A percentile compares a stretch with the other conserved stretches of the same genome.
These are phyloP conservation scores for Skeletonema costatum DNA, from an alignment of 108 stramenopile species.

Conservation along the genomic window DNA sequence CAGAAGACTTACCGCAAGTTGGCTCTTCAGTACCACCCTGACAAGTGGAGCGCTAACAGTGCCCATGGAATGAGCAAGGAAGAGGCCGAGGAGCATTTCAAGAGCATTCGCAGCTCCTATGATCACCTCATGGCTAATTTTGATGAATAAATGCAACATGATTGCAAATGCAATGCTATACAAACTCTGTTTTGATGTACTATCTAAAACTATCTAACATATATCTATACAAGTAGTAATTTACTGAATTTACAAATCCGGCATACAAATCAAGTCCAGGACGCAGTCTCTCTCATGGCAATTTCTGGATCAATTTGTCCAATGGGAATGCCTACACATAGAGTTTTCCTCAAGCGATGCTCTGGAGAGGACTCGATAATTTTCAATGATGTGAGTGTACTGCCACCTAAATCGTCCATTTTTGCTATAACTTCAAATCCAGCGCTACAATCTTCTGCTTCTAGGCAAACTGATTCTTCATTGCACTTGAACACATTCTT, in stretches of 20 bases:
- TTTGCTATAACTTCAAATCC: conserved; percentile 48
- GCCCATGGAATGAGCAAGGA: conserved; percentile 23
- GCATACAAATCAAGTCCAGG: background rate
- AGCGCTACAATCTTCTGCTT: conserved; percentile 28
- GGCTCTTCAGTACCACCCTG: conserved; percentile 20
- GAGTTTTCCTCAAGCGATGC: background rate
- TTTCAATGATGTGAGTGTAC: background rate
- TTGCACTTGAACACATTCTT: conserved; percentile 35
- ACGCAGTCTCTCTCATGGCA: background rate
- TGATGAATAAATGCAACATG: conserved; percentile 2
- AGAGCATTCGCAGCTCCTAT: conserved; percentile 22
- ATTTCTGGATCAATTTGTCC: background rate
- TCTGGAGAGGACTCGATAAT: background rate
- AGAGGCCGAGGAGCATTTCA: conserved; percentile 36
- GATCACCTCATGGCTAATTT: conserved; percentile 1
- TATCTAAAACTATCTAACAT: background rate
- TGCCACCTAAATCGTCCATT: background rate
- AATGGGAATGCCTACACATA: background rate
- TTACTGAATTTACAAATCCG: too few relatives aligned
- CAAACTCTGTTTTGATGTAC: background rate
- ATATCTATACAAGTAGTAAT: background rate
- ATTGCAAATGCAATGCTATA: background rate
- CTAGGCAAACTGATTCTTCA: conserved; percentile 7
- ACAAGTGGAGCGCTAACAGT: conserved; percentile 12
- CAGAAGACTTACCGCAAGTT: background rate